Evolutionary conservation across 306 rosid genomes (phyloP).

Genomic region (Purshia tridentata): DNA sequence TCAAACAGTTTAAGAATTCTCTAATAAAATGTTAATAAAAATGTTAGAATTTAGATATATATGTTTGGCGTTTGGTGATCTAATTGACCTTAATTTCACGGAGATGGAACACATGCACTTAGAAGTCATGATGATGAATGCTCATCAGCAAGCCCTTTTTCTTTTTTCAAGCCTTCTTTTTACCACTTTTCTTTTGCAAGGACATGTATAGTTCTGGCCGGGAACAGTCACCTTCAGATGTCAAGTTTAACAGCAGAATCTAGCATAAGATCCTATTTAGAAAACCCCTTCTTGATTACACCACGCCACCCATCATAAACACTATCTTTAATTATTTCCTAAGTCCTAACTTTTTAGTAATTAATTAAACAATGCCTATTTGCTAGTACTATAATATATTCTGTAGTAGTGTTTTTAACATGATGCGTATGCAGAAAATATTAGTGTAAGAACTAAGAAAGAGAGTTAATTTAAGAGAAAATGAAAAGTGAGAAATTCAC

Average conservation of each 20-base stretch:
- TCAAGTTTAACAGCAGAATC: conserved; percentile 41
- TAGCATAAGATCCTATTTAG: conserved; percentile 41
- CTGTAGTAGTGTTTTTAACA: not conserved
- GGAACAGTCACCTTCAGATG: conserved; percentile 37
- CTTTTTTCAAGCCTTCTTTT: not conserved
- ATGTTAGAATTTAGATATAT: no score
- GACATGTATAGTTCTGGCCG: not conserved
- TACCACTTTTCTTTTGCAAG: not conserved
- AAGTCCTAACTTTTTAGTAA: not conserved
- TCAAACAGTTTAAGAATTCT: no score
- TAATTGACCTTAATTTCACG: not conserved
- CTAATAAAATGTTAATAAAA: not conserved
- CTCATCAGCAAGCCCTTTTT: not conserved
- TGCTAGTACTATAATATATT: not conserved
- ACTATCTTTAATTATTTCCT: conserved; percentile 15
- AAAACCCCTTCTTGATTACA: conserved; percentile 35
- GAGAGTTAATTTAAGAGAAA: no score
- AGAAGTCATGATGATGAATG: conserved; percentile 6
- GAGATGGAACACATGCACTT: not conserved
- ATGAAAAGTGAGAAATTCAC: no score
- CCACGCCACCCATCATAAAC: conserved; percentile 61
- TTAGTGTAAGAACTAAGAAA: no score
- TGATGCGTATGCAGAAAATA: no score
- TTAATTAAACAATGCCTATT: not conserved
- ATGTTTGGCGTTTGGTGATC: no score